Conservation (phyloP, 2,329 filamentous ascomycete species). For the Curvularia sp. region DNA sequence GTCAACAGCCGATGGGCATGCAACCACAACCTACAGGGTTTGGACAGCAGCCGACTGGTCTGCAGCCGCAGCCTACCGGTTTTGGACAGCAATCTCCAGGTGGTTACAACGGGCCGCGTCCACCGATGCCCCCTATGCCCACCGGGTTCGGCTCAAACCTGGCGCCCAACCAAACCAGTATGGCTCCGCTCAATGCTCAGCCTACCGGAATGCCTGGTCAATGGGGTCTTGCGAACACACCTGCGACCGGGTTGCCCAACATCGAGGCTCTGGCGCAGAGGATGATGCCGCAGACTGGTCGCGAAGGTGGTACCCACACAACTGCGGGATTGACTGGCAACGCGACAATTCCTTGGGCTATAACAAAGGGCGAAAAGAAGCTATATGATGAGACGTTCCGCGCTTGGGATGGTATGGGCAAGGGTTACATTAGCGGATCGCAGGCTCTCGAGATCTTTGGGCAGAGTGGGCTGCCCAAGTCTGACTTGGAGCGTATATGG, state of each 20-base stretch:
- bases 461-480: constrained; percentile 90
- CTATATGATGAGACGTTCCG: constrained; percentile 95
- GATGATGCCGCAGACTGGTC: constrained; percentile 96
- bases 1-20: constrained; percentile 69
- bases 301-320: constrained; percentile 80
- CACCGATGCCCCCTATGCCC: constrained; percentile 84
- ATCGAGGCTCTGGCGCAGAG: constrained; percentile 90
- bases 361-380: constrained; percentile 98
- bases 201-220: constrained; percentile 92
- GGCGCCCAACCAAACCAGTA: constrained; percentile 69
- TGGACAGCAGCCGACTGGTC: constrained; percentile 43
- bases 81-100: constrained; percentile 74
- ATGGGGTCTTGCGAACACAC: constrained; percentile 98
- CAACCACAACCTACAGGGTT: constrained; percentile 52
- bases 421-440: constrained; percentile 89
- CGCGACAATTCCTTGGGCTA: constrained; percentile 96
- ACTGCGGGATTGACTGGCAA: constrained; percentile 89
- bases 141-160: constrained; percentile 56
- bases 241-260: constrained; percentile 86
- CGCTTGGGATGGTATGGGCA: constrained; percentile 93
- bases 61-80: constrained; percentile 55
- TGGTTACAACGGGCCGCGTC: constrained; percentile 80
- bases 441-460: constrained; percentile 97
- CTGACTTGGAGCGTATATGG: constrained; percentile 91
- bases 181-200: constrained; percentile 78